Base-by-base conservation (phyloP, 1,284 basidiomycete species). In the Boletellus deceptivus region DNA sequence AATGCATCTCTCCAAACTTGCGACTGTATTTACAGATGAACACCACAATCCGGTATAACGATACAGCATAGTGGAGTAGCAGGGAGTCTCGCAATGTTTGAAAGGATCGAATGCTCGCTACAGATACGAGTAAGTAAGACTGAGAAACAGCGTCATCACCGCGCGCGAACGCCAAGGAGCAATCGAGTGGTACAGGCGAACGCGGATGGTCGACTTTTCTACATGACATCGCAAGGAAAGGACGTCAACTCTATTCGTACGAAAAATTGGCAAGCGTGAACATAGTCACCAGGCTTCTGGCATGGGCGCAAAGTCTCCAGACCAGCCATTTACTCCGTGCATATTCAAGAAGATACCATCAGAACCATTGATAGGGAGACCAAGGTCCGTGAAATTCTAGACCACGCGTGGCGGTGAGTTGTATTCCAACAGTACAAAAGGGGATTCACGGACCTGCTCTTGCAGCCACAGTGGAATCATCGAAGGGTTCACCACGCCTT, bases 281-380 rank as follows among this genome's bases (percentile, higher is more conserved):
- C 38, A 53, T 53, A 64, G 56, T 82, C 68, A 90, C 86, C 88
- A 89, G 35, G 89, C 88, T 71, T 90, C 87, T 16, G 89, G 86
- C 80, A 87, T 86, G 41, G 82, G 76, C 13, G 79, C 74, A 61
- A 88, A 84, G 61, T 89, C 86, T 43, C 82, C 81, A 34, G 77
- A 79, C 89, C 88, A 90, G 10, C 87, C 86, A 54, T 82, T 86
- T 39, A 76, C 66, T 50, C 79, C 81, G 39, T 76, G 75, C 72
- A 89, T 79, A 59, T 87, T 87, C 50, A 94, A 69, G 73, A 95
- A 94, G 48, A 94, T 86, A 7, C 88, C 91, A 60, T 95, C 92
- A 6, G 87, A 89, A 41, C 91, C 92, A 60, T 93, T 93, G 40
- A 84, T 77, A n/a, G 92, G 92, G 43, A 94, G 72, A 16, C 92